Conservation (phyloP, 2,329 filamentous ascomycete species). For the Pseudopithomyces maydicus region DNA sequence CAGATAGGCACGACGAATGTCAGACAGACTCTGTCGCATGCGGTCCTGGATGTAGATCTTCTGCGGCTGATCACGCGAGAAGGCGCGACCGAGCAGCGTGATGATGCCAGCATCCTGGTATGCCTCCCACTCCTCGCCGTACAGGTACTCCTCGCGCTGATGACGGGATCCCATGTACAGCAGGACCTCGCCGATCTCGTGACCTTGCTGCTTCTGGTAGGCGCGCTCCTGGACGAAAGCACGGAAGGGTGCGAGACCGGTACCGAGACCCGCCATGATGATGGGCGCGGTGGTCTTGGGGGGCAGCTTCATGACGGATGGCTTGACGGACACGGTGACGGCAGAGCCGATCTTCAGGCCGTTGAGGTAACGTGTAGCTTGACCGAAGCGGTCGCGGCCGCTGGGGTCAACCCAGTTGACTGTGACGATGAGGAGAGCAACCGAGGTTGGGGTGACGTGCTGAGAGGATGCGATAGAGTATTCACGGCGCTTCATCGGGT, state of each 20-base stretch:
- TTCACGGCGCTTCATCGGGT: conserved; percentile 92
- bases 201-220: conserved; percentile 96
- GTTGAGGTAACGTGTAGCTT: conserved; percentile 90
- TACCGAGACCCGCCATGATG: conserved; percentile 99
- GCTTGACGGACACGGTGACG: conserved; percentile 93
- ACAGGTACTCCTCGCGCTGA: conserved; percentile 97
- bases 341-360: conserved; percentile 73
- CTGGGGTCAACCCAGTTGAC: conserved; percentile 92
- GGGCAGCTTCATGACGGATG: conserved; percentile 99
- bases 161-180: conserved; percentile 97
- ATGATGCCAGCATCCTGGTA: conserved; percentile 96
- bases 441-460: conserved; percentile 86
- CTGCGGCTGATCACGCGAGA: conserved; percentile 94
- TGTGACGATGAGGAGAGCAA: conserved; percentile 94
- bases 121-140: conserved; percentile 98
- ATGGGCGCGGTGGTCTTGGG: conserved; percentile 84
- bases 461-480: conserved; percentile 99
- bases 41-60: conserved; percentile 99
- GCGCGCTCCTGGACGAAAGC: conserved; percentile 98
- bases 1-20: conserved; percentile 87
- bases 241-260: conserved; percentile 97
- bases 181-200: conserved; percentile 90
- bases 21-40: conserved; percentile 84
- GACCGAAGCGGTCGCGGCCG: conserved; percentile 87
- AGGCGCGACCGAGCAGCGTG: conserved; percentile 89